Percentiles rank a stretch among this genome's conserved stretches.
Conservation (phyloP, 495 filamentous ascomycete species). For the Lophiostoma macrostomum region DNA sequence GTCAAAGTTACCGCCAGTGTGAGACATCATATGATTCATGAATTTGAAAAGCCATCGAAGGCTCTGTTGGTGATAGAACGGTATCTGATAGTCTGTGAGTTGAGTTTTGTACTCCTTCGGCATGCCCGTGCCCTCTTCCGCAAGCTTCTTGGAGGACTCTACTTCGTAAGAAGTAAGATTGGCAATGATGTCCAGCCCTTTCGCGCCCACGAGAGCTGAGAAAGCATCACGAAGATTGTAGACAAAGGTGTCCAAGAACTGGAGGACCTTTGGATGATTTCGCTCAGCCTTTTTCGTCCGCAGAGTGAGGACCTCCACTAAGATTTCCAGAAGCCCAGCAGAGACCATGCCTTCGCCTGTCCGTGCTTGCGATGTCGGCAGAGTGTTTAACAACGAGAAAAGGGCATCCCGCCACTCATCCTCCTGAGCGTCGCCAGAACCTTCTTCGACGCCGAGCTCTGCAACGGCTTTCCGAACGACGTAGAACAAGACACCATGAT, state of each 20-base stretch:
- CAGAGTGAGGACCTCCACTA: slow-evolving; percentile 84
- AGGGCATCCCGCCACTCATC: slow-evolving; percentile 89
- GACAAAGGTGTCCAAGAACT: slow-evolving; percentile 81
- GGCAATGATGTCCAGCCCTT: slow-evolving; percentile 81
- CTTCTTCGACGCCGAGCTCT: slow-evolving; percentile 59
- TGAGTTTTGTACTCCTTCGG: slow-evolving; percentile 72
- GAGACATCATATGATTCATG: slow-evolving; percentile 89
- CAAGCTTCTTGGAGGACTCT: slow-evolving; percentile 62
- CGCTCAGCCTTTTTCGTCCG: slow-evolving; percentile 79
- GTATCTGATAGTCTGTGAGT: slow-evolving; percentile 85
- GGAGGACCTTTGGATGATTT: slow-evolving; percentile 73
- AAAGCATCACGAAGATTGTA: slow-evolving; percentile 79
- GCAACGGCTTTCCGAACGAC: slow-evolving; percentile 84
- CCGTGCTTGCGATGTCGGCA: slow-evolving; percentile 67
- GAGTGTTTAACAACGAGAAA: slow-evolving; percentile 73
- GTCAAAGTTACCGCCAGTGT: slow-evolving; percentile 77
- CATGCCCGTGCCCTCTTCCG: slow-evolving; percentile 67
- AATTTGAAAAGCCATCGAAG: slow-evolving; percentile 94
- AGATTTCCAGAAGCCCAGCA: slow-evolving; percentile 80
- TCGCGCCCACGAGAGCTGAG: slow-evolving; percentile 69
- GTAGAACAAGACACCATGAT: slow-evolving; percentile 94
- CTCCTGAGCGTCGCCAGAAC: slow-evolving; percentile 55
- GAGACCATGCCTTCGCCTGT: slow-evolving; percentile 73
- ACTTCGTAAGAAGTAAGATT: slow-evolving; percentile 81
- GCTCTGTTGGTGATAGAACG: slow-evolving; percentile 86